Evolutionary conservation across 805 yeast species (phyloP).

Genomic region (Wickerhamomyces subpelliculosus): DNA sequence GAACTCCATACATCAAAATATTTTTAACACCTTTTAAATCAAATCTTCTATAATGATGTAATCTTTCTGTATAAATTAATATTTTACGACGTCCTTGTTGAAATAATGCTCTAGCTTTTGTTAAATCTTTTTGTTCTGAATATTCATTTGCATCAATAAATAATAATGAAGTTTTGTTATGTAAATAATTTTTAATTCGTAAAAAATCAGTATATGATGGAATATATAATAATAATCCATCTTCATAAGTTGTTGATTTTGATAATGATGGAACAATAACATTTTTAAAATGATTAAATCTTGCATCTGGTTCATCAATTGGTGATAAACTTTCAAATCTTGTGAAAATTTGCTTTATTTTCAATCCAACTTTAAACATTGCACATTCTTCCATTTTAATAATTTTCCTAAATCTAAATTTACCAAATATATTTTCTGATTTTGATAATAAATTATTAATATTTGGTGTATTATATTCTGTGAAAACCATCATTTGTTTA

Average conservation of each 20-base stretch:
- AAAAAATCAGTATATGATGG: constrained; percentile 86
- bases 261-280: constrained; percentile 66
- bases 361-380: constrained; percentile 59
- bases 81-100: constrained; percentile 55
- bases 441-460: constrained; percentile 55
- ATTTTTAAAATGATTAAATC: constrained; percentile 76
- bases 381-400: constrained; percentile 42
- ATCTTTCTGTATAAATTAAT: constrained; percentile 86
- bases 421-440: constrained; percentile 53
- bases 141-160: constrained; percentile 82
- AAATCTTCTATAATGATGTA: constrained; percentile 86
- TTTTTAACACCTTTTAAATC: constrained; percentile 81
- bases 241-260: constrained; percentile 51
- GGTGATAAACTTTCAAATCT: constrained; percentile 57
- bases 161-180: constrained; percentile 50
- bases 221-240: constrained; percentile 73
- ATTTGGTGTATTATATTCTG: constrained; percentile 76
- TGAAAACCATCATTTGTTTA: constrained; percentile 72
- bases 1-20: constrained; percentile 75
- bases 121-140: constrained; percentile 60
- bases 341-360: constrained; percentile 61
- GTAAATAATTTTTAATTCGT: constrained; percentile 59
- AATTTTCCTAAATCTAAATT: constrained; percentile 45
- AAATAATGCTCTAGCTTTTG: constrained; percentile 66
- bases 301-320: constrained; percentile 65